phyloP scores from a whole-genome alignment of 805 yeast genomes.

The Metschnikowia gelsemii region DNA sequence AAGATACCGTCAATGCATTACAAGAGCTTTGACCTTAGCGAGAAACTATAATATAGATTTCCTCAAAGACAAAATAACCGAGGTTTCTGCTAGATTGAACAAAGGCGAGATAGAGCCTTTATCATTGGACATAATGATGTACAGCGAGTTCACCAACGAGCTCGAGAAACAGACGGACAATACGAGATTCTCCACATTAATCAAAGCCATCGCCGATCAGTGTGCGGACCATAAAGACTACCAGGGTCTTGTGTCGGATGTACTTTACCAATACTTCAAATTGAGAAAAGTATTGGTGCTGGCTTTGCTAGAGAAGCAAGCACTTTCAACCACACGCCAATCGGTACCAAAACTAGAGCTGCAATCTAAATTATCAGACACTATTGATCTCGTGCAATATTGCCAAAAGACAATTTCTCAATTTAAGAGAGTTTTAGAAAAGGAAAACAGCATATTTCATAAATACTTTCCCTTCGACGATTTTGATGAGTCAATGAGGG shows the following conservation, averaged over 20 bases:
- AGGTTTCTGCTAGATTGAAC: constrained; percentile 9
- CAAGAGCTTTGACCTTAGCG: constrained; percentile 73
- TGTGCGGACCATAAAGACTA: constrained; percentile 49
- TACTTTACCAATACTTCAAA: constrained; percentile 61
- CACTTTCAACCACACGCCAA: constrained; percentile 22
- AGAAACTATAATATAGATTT: constrained; percentile 60
- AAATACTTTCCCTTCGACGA: constrained; percentile 42
- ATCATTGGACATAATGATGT: constrained; percentile 19
- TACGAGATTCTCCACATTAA: constrained; percentile 16
- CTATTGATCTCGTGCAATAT: constrained; percentile 45
- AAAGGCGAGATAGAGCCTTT: constrained; percentile 11
- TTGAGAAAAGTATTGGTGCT: constrained; percentile 52
- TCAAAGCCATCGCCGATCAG: constrained; percentile 15
- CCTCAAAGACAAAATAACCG: constrained; percentile 26
- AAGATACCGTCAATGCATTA: constrained; percentile 79
- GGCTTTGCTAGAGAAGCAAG: constrained; percentile 36
- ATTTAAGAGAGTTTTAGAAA: constrained; percentile 57
- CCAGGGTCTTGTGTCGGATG: constrained; percentile 64
- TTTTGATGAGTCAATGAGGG: constrained; percentile 15
- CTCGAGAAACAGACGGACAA: constrained; percentile 19
- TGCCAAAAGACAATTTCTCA: constrained; percentile 62
- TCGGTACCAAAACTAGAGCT: background rate
- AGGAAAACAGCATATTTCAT: constrained; percentile 60
- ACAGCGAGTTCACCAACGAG: constrained; percentile 19
- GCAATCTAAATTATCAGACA: constrained; percentile 8